Evolutionary conservation across 2,329 filamentous ascomycete genomes (phyloP).

Genomic region (Magnaporthiopsis poae): DNA sequence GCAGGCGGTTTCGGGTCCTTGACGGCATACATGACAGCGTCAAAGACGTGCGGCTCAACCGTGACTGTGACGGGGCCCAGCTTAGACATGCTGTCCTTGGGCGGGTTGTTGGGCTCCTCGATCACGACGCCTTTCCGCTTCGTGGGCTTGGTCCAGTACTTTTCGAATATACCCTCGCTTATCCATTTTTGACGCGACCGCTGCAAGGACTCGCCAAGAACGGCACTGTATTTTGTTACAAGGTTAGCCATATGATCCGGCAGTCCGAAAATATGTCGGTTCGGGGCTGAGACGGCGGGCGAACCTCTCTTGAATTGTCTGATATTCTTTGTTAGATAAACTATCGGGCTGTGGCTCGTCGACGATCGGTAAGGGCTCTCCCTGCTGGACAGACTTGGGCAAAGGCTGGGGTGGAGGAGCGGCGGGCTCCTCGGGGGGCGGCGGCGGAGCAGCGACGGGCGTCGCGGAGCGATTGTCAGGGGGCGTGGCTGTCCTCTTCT

Average conservation of each 20-base stretch:
- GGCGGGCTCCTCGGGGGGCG: conserved; percentile 25
- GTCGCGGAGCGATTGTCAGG: conserved; percentile 41
- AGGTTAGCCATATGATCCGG: conserved; percentile 2
- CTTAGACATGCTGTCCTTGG: conserved; percentile 62
- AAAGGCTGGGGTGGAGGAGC: conserved; percentile 31
- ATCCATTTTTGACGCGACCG: conserved; percentile 68
- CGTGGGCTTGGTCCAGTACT: conserved; percentile 65
- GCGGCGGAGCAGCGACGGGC: conserved; percentile 26
- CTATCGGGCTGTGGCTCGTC: conserved; percentile 55
- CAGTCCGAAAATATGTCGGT: background rate
- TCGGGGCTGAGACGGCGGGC: background rate
- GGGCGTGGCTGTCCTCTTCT: conserved; percentile 49
- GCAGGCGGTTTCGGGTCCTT: conserved; percentile 50
- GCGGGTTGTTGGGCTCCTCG: conserved; percentile 56
- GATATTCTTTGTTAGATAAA: conserved; percentile 56
- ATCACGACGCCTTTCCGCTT: conserved; percentile 57
- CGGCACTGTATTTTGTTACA: conserved; percentile 43
- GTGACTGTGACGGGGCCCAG: conserved; percentile 65
- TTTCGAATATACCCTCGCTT: conserved; percentile 62
- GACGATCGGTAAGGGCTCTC: conserved; percentile 62
- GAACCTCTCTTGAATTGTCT: conserved; percentile 64
- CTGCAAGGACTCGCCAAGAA: conserved; percentile 61
- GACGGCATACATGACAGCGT: conserved; percentile 63
- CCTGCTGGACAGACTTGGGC: conserved; percentile 53
- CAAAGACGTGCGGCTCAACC: conserved; percentile 70